Evolutionary conservation across 2,329 filamentous ascomycete genomes (phyloP), one percentile per base, ranked within the genome.

Genomic region (Fusarium sp.): DNA sequence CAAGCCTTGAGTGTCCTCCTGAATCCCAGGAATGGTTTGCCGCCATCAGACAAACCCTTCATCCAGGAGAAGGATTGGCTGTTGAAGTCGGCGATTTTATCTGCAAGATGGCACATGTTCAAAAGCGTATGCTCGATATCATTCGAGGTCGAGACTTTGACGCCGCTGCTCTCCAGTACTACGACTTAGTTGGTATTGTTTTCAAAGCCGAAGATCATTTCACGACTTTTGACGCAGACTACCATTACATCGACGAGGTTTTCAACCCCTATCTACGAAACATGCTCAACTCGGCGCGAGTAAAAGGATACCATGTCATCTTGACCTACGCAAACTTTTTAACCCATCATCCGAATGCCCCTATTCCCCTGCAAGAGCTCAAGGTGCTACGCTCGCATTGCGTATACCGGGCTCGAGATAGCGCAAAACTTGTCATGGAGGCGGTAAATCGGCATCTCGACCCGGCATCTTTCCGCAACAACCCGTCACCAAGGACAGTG

Each of bases 11-110:
- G 55, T 82, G 80, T 22, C 83, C 83, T 8, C 77, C 82, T 3
- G 83, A 84, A 45, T 79, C 81, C 11, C 69, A 78, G 5, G 78
- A 78, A 58, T 84, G 83, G 83, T 77, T 84, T 13, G 63, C 53
- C n/a, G 56, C 76, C 20, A 79, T 84, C 10, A 75, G 76, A 28
- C 64, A 78, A 8, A 73, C 63, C 22, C 60, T 79, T n/a, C 41
- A 61, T 11, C 69, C 75, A 0, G 75, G 70, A 30, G 81, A 84
- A 55, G 75, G 55, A 10, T 56, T 80, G n/a, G 72, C 77, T 3
- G 64, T 83, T 17, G 57, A 75, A 32, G 77, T 82, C 32, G 73
- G 76, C 22, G 47, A 67, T 13, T 83, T 80, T 48, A 73, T 83
- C 26, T 67, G 53, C 50, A 77, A 73, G 54, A 68, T 80, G n/a